Conservation (phyloP, 2,329 filamentous ascomycete species). For the Claviceps quebecensis region DNA sequence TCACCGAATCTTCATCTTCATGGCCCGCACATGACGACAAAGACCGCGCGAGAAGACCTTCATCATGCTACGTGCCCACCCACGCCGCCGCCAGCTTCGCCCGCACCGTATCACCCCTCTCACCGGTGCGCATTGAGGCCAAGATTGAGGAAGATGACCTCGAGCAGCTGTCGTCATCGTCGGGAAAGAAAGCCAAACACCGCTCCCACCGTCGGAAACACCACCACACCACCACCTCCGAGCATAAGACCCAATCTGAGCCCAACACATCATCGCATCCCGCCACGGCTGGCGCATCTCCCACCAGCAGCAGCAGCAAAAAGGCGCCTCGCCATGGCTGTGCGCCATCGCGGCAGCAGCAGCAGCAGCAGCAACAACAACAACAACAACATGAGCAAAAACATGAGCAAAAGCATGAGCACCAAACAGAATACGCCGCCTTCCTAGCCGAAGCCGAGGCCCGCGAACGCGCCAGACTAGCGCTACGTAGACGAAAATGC, state of each 20-base stretch:
- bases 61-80: slow-evolving; percentile 13
- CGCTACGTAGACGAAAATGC: not conserved
- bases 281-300: not conserved
- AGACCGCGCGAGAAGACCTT: not conserved
- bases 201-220: too few species aligned
- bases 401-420: too few species aligned
- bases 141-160: not conserved
- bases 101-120: slow-evolving; percentile 8
- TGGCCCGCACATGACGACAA: too few species aligned
- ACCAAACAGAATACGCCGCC: slow-evolving; percentile 11
- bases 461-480: slow-evolving; percentile 5
- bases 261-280: not conserved
- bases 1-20: too few species aligned
- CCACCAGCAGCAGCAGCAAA: not conserved
- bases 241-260: too few species aligned
- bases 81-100: slow-evolving; percentile 18
- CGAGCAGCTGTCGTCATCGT: not conserved
- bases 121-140: slow-evolving; percentile 10
- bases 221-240: too few species aligned
- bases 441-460: slow-evolving; percentile 12
- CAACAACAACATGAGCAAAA: too few species aligned
- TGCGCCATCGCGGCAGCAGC: not conserved
- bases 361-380: not conserved
- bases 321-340: not conserved
- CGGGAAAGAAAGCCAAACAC: not conserved